A percentile compares a stretch with the other conserved stretches of the same genome.
These are phyloP conservation scores for Berkeleyomyces basicola DNA, from an alignment of 2,329 filamentous ascomycete species.

Conservation along the genomic window DNA sequence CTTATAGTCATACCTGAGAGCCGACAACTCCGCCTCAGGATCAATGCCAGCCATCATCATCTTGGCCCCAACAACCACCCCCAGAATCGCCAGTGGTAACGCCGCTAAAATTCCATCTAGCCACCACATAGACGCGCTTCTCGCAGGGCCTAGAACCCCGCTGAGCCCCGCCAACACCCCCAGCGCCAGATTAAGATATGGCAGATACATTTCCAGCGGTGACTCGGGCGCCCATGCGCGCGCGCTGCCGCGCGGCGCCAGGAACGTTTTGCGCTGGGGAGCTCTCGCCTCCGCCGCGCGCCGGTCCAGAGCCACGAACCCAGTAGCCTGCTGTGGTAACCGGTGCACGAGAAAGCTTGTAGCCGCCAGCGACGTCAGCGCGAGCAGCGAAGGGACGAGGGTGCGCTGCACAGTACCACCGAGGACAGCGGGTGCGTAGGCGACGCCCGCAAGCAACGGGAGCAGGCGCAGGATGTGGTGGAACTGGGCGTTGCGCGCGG, in stretches of 20 bases:
- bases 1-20: constrained; percentile 49
- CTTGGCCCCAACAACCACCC: constrained; percentile 43
- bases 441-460: constrained; percentile 37
- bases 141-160: not conserved
- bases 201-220: constrained; percentile 41
- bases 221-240: constrained; percentile 14
- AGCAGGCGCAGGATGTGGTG: constrained; percentile 40
- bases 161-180: constrained; percentile 31
- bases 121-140: constrained; percentile 24
- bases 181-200: constrained; percentile 43
- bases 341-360: constrained; percentile 44
- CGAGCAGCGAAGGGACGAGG: constrained; percentile 30
- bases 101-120: constrained; percentile 30
- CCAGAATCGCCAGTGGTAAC: constrained; percentile 42
- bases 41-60: constrained; percentile 52
- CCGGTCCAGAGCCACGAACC: constrained; percentile 32
- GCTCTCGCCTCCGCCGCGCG: constrained; percentile 14
- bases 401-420: not conserved
- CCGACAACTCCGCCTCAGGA: constrained; percentile 45
- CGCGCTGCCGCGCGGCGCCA: constrained; percentile 13
- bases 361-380: constrained; percentile 44
- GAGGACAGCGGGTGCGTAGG: constrained; percentile 35
- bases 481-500: constrained; percentile 40
- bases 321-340: constrained; percentile 38
- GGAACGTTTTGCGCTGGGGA: constrained; percentile 14